These are phyloP conservation scores for Maudiozyma pseudohumilis DNA, from an alignment of 805 yeast genomes.

Conservation along the genomic window DNA sequence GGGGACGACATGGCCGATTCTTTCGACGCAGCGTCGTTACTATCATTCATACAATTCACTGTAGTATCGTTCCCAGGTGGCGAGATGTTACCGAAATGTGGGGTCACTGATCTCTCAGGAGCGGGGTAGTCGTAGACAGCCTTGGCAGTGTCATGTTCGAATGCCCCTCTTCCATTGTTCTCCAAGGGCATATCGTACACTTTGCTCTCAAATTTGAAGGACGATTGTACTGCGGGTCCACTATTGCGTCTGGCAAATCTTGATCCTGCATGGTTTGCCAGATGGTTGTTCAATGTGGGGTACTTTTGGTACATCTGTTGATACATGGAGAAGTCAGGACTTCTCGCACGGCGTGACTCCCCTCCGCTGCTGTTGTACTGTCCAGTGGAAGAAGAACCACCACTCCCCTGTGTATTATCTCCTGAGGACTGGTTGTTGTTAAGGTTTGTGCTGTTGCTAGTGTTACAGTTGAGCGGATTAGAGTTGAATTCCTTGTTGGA, in stretches of 20 bases:
- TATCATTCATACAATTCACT: not conserved
- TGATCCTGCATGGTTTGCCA: not conserved
- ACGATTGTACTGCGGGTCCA: slow-evolving; percentile 4
- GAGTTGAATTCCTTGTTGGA: slow-evolving; percentile 9
- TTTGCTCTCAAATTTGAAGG: slow-evolving; percentile 32
- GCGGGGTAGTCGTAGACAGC: not conserved
- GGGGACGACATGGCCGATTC: not conserved
- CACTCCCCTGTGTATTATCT: not conserved
- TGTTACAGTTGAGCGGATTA: slow-evolving; percentile 2
- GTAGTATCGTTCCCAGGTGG: not conserved
- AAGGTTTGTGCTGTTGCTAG: slow-evolving; percentile 2
- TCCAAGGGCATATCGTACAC: slow-evolving; percentile 29
- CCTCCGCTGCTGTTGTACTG: no score
- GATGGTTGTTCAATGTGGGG: not conserved
- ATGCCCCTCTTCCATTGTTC: not conserved
- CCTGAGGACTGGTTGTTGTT: slow-evolving; percentile 1
- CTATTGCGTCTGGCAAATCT: slow-evolving; percentile 6
- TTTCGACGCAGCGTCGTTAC: not conserved
- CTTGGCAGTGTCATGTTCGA: not conserved
- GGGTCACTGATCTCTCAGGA: not conserved
- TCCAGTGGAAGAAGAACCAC: not conserved
- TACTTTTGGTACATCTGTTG: slow-evolving; percentile 8
- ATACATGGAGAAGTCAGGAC: slow-evolving; percentile 10
- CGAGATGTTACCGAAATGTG: not conserved
- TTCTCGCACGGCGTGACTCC: slow-evolving; percentile 12